Percentiles rank a stretch among this genome's conserved stretches.
Evolutionary conservation across 495 filamentous ascomycete species (phyloP).

Genomic region (Ramalina intermedia): DNA sequence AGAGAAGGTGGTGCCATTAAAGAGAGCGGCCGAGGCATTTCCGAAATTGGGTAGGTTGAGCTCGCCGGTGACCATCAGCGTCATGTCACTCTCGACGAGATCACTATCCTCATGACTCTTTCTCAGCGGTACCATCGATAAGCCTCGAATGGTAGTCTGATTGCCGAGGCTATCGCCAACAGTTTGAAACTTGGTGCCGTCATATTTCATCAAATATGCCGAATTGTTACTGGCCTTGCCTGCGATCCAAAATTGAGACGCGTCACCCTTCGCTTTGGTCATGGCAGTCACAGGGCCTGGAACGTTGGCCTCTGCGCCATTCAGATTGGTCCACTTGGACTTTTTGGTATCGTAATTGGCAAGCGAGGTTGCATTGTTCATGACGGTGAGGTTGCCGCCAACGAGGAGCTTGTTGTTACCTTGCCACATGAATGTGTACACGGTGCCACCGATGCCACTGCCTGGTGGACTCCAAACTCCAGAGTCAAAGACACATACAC

Average conservation of each 20-base stretch:
- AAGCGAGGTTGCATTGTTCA: constrained; percentile 47
- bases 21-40: constrained; percentile 74
- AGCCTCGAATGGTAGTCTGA: constrained; percentile 54
- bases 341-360: constrained; percentile 56
- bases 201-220: constrained; percentile 65
- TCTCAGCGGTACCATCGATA: constrained; percentile 65
- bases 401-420: constrained; percentile 53
- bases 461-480: constrained; percentile 71
- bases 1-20: constrained; percentile 59
- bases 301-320: constrained; percentile 45
- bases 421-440: constrained; percentile 62
- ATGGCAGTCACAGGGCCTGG: constrained; percentile 70
- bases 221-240: constrained; percentile 52
- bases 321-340: constrained; percentile 48
- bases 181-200: constrained; percentile 43
- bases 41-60: constrained; percentile 64
- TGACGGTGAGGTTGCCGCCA: constrained; percentile 59
- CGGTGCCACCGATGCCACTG: constrained; percentile 48
- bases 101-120: constrained; percentile 45
- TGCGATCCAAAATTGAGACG: constrained; percentile 63
- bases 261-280: constrained; percentile 50
- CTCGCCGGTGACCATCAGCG: constrained; percentile 69
- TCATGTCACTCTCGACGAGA: constrained; percentile 48
- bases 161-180: constrained; percentile 42
- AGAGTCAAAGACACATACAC: constrained; percentile 62